Conservation (phyloP, 192 early-diverging fungal genomes). For the Neocallimastix lanati region DNA sequence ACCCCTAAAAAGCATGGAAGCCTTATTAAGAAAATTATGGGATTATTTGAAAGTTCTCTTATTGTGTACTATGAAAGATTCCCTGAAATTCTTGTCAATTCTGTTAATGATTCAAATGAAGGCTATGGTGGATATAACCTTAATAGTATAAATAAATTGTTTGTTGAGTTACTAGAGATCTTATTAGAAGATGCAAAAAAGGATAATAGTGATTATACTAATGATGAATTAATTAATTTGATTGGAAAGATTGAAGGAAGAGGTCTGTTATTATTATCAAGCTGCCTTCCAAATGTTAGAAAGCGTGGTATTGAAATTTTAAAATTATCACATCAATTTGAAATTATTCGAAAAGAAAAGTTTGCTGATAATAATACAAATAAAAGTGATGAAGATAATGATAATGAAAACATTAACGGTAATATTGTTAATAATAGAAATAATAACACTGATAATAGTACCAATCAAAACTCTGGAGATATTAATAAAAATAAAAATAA, state of each 20-base stretch:
- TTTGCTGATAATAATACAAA: not conserved
- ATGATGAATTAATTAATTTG: constrained; percentile 14
- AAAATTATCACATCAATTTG: constrained; percentile 22
- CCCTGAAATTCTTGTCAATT: constrained; percentile 7
- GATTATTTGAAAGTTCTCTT: constrained; percentile 9
- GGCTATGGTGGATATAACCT: not conserved
- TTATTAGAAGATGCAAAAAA: constrained; percentile 8
- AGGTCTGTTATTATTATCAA: constrained; percentile 54
- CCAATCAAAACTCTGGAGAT: too few species aligned
- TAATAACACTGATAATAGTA: too few species aligned
- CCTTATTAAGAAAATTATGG: constrained; percentile 8
- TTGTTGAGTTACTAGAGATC: constrained; percentile 8
- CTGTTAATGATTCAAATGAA: constrained; percentile 1
- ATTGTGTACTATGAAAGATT: constrained; percentile 11
- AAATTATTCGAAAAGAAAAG: not conserved
- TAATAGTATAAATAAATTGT: not conserved
- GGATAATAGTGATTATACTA: constrained; percentile 2
- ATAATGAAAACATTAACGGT: not conserved
- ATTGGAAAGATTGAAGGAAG: constrained; percentile 56
- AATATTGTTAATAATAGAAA: too few species aligned
- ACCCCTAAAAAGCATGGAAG: not conserved
- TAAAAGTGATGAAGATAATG: not conserved
- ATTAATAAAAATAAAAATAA: too few species aligned
- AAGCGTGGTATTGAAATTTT: constrained; percentile 42
- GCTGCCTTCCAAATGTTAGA: constrained; percentile 29